These are phyloP conservation scores for Saccharomyces eubayanus DNA, from an alignment of 805 yeast genomes.

Conservation along the genomic window DNA sequence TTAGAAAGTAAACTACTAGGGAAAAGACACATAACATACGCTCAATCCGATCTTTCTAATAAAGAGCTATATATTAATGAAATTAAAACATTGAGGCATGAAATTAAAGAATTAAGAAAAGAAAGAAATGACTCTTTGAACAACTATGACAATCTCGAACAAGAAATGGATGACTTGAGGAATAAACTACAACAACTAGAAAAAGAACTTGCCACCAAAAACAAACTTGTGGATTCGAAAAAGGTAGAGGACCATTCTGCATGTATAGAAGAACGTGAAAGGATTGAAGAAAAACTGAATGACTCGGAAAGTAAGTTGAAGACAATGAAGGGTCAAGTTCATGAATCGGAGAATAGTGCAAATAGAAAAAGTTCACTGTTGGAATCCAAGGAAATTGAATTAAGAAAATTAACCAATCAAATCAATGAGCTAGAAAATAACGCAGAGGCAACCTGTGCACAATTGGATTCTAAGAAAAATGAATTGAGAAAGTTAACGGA, in stretches of 20 bases:
- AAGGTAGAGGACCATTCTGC: not conserved
- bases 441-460: not conserved
- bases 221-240: not conserved
- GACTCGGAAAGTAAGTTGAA: not conserved
- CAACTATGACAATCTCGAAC: constrained; percentile 3
- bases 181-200: constrained; percentile 6
- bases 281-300: constrained; percentile 2
- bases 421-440: not conserved
- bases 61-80: not conserved
- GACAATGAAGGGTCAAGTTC: not conserved
- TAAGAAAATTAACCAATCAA: not conserved
- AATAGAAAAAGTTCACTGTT: not conserved
- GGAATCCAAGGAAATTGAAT: not conserved
- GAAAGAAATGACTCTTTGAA: constrained; percentile 1
- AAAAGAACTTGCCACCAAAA: constrained; percentile 8
- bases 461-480: not conserved
- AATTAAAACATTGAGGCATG: constrained; percentile 4
- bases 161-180: constrained; percentile 3
- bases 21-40: not conserved
- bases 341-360: not conserved
- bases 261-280: not conserved
- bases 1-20: not conserved
- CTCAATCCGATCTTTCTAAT: not conserved
- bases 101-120: constrained; percentile 6
- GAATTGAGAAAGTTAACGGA: not conserved